phyloP scores from a whole-genome alignment of 495 filamentous ascomycete species.

The Aspergillus hancockii region DNA sequence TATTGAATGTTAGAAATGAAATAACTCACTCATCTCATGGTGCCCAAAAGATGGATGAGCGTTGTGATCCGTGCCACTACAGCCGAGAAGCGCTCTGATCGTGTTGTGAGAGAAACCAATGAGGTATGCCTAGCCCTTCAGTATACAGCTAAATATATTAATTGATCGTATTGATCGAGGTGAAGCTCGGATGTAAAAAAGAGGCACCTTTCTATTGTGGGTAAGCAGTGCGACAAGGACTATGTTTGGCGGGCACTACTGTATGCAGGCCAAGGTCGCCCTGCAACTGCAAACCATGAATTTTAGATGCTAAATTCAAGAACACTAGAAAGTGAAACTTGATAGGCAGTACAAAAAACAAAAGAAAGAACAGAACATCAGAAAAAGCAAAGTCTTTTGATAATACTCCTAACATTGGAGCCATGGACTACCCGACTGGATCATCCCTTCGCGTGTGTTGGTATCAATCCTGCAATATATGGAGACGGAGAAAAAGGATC shows the following conservation, averaged over 20 bases:
- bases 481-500: not conserved
- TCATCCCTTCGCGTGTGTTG: not conserved
- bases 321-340: not conserved
- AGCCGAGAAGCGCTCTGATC: not conserved
- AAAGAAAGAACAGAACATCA: not conserved
- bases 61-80: not conserved
- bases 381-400: not conserved
- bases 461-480: conserved; percentile 2
- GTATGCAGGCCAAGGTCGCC: not conserved
- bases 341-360: not conserved
- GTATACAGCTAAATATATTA: not conserved
- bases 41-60: not conserved
- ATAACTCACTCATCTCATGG: not conserved
- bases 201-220: not conserved
- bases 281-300: not conserved
- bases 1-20: conserved; percentile 3
- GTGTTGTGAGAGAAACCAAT: not conserved
- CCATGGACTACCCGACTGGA: conserved; percentile 8
- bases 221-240: not conserved
- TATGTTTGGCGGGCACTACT: not conserved
- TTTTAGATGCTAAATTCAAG: not conserved
- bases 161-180: not conserved
- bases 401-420: not conserved
- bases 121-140: not conserved
- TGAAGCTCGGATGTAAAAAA: not conserved